Evolutionary conservation across 257 asterid genomes (phyloP).

Genomic region (Lycium ferocissimum): DNA sequence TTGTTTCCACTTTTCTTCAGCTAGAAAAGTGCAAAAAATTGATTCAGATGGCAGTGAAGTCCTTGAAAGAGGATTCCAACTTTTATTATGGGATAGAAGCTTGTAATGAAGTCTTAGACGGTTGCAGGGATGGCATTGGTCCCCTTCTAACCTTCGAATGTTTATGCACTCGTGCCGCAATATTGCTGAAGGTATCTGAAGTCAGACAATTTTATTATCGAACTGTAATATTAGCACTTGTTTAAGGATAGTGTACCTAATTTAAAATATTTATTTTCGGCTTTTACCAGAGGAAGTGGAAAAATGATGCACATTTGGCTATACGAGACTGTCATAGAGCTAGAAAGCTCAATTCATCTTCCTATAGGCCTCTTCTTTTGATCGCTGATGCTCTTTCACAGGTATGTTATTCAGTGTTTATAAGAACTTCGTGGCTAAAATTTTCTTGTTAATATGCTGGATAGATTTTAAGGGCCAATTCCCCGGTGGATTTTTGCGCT

Average conservation of each 20-base stretch:
- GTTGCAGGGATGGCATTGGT: constrained; percentile 72
- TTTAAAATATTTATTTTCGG: not conserved
- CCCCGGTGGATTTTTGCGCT: not conserved
- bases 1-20: constrained; percentile 43
- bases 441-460: not conserved
- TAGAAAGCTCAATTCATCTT: constrained; percentile 67
- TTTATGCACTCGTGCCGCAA: constrained; percentile 86
- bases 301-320: constrained; percentile 85
- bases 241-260: constrained; percentile 15
- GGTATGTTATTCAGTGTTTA: constrained; percentile 54
- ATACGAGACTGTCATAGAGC: constrained; percentile 88
- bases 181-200: constrained; percentile 80
- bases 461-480: not conserved
- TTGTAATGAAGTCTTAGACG: constrained; percentile 88
- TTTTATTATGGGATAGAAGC: constrained; percentile 84
- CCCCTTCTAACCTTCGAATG: constrained; percentile 68
- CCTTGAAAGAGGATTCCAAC: constrained; percentile 63
- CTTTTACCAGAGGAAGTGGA: constrained; percentile 79
- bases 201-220: not conserved
- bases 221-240: not conserved
- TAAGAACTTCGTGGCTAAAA: not conserved
- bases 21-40: constrained; percentile 80
- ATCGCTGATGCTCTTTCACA: constrained; percentile 78
- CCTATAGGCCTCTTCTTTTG: constrained; percentile 75
- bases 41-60: constrained; percentile 73